Percentiles rank a stretch among this genome's conserved stretches.
Conservation (phyloP, 2,329 filamentous ascomycete genomes). For the Calonectria honghensis region DNA sequence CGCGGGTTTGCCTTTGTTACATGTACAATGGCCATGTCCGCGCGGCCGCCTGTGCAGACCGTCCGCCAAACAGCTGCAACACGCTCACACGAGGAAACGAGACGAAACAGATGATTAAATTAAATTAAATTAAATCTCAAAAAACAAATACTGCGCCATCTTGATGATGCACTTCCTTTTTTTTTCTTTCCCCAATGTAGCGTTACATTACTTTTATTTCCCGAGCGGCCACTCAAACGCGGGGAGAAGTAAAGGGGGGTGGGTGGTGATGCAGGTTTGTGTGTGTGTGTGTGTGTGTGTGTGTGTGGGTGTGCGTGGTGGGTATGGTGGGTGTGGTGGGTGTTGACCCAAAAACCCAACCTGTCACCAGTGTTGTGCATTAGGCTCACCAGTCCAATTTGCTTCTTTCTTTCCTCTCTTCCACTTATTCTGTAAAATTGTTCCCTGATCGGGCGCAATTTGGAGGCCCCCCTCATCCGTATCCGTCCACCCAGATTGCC, state of each 20-base stretch:
- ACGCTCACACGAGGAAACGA: not conserved
- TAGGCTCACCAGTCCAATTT: slow-evolving; percentile 7
- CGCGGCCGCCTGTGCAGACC: not conserved
- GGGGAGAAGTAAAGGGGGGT: not conserved
- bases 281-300: too few relatives aligned
- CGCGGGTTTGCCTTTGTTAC: not conserved
- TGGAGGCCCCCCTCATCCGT: slow-evolving; percentile 10
- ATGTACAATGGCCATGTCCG: slow-evolving; percentile 18
- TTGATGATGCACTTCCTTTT: not conserved
- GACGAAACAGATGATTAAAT: not conserved
- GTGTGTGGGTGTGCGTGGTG: too few relatives aligned
- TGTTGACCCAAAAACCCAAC: not conserved
- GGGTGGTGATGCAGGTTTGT: not conserved
- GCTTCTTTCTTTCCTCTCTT: not conserved
- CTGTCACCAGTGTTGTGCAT: slow-evolving; percentile 20
- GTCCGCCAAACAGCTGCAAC: not conserved
- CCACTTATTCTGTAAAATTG: not conserved
- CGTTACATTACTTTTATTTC: slow-evolving; percentile 22
- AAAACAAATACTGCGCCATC: not conserved
- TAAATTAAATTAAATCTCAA: not conserved
- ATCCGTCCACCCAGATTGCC: slow-evolving; percentile 10
- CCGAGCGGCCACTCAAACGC: not conserved
- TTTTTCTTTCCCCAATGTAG: not conserved
- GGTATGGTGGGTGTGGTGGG: not conserved
- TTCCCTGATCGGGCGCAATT: slow-evolving; percentile 6